A percentile compares a stretch with the other conserved stretches of the same genome.
Conservation (phyloP, 768 basidiomycete species). For the Lepiota brunneoincarnata region DNA sequence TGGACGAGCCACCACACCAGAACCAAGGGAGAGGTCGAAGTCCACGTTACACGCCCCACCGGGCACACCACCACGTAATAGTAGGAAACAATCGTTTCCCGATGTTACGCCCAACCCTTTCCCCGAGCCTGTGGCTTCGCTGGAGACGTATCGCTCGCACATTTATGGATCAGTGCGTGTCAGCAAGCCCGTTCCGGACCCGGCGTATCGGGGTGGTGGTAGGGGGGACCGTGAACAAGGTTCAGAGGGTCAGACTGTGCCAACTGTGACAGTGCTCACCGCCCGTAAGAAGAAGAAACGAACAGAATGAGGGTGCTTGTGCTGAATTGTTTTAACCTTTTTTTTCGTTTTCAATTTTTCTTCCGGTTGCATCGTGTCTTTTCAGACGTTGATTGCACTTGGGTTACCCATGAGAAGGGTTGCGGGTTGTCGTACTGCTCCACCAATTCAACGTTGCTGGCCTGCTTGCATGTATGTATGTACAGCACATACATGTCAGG, state of each 20-base stretch:
- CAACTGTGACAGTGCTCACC: constrained; percentile 54
- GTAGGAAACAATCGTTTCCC: constrained; percentile 19
- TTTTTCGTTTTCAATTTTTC: too few species aligned
- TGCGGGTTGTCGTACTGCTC: too few species aligned
- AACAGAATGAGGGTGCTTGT: constrained; percentile 13
- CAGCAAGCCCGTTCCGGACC: constrained; percentile 39
- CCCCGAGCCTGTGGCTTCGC: constrained; percentile 59
- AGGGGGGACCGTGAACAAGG: neutral
- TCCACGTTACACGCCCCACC: constrained; percentile 39
- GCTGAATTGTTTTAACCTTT: constrained; percentile 13
- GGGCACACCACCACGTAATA: constrained; percentile 45
- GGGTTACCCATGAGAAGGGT: too few species aligned
- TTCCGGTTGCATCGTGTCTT: too few species aligned
- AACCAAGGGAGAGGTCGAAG: constrained; percentile 23
- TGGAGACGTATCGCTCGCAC: constrained; percentile 56
- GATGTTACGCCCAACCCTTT: constrained; percentile 68
- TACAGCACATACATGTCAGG: too few species aligned
- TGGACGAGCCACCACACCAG: constrained; percentile 38
- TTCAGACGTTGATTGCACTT: too few species aligned
- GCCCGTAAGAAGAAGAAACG: constrained; percentile 58
- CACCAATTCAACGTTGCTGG: too few species aligned
- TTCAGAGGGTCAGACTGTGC: constrained; percentile 12
- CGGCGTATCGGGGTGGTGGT: constrained; percentile 1
- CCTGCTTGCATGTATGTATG: too few species aligned
- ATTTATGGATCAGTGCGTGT: constrained; percentile 60